A percentile compares a stretch with the other conserved stretches of the same genome.
phyloP scores from a whole-genome alignment of 2,329 filamentous ascomycete genomes.

The Sclerotinia glacialis region DNA sequence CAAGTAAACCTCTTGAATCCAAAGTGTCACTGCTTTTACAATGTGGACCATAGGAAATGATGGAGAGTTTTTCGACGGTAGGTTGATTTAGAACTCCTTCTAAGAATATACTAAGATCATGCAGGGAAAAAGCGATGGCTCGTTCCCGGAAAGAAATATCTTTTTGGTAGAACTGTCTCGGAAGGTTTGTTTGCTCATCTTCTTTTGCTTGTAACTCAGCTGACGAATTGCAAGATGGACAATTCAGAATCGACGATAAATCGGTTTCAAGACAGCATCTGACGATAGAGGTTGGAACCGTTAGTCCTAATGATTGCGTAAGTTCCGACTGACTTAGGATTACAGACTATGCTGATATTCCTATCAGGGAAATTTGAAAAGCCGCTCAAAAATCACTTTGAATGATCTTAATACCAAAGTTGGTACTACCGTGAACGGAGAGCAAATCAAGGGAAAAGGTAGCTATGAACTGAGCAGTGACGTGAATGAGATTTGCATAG shows the following conservation, averaged over 20 bases:
- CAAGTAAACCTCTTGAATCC: background rate
- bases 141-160: slow-evolving; percentile 77
- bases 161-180: slow-evolving; percentile 75
- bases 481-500: slow-evolving; percentile 67
- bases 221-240: slow-evolving; percentile 50
- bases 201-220: background rate
- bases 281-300: slow-evolving; percentile 66
- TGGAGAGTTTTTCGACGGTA: slow-evolving; percentile 8
- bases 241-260: slow-evolving; percentile 70
- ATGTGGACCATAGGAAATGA: slow-evolving; percentile 15
- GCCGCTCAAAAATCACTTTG: slow-evolving; percentile 66
- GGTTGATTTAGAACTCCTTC: background rate
- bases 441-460: slow-evolving; percentile 59
- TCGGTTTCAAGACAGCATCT: slow-evolving; percentile 88
- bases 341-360: background rate
- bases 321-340: slow-evolving; percentile 32
- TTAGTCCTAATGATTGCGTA: slow-evolving; percentile 66
- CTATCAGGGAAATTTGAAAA: slow-evolving; percentile 27
- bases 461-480: slow-evolving; percentile 55
- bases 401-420: slow-evolving; percentile 81
- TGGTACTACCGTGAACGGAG: slow-evolving; percentile 75
- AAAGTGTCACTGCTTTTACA: background rate
- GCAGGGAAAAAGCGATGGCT: slow-evolving; percentile 76
- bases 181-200: slow-evolving; percentile 48
- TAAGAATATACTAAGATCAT: background rate